Evolutionary conservation across 75 land plant species (phyloP).

Genomic region (Picea sitchensis): DNA sequence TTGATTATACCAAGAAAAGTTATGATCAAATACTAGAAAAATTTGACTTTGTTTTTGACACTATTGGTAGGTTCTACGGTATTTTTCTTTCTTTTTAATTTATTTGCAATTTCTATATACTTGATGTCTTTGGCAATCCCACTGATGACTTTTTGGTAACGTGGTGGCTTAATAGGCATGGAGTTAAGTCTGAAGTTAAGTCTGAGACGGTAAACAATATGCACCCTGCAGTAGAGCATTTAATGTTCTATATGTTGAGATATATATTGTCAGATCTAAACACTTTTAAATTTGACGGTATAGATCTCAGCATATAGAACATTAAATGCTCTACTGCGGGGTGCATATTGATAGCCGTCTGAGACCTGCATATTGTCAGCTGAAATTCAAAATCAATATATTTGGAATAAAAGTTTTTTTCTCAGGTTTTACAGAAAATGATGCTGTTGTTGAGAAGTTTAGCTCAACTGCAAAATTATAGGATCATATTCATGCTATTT

Average conservation of each 20-base stretch:
- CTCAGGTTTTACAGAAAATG: not conserved
- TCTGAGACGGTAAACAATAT: too few species aligned
- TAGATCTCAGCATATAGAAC: too few species aligned
- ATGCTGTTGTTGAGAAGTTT: not conserved
- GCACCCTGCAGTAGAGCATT: too few species aligned
- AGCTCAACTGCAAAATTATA: not conserved
- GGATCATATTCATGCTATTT: too few species aligned
- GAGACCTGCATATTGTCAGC: not conserved
- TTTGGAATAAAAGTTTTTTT: not conserved
- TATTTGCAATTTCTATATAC: not conserved
- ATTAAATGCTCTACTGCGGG: too few species aligned
- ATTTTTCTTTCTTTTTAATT: not conserved
- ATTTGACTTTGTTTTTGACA: conserved; percentile 52
- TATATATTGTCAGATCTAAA: too few species aligned
- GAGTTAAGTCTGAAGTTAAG: not conserved
- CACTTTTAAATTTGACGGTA: too few species aligned
- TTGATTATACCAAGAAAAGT: conserved; percentile 48
- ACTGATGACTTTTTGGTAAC: not conserved
- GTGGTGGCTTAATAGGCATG: not conserved
- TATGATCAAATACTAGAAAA: conserved; percentile 42
- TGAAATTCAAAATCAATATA: not conserved
- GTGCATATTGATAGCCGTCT: too few species aligned
- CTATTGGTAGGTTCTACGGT: conserved; percentile 36
- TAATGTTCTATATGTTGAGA: too few species aligned
- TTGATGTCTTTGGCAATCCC: not conserved